Conservation (phyloP, 169 alveolate genomes). For the Plasmodium chabaudi region DNA sequence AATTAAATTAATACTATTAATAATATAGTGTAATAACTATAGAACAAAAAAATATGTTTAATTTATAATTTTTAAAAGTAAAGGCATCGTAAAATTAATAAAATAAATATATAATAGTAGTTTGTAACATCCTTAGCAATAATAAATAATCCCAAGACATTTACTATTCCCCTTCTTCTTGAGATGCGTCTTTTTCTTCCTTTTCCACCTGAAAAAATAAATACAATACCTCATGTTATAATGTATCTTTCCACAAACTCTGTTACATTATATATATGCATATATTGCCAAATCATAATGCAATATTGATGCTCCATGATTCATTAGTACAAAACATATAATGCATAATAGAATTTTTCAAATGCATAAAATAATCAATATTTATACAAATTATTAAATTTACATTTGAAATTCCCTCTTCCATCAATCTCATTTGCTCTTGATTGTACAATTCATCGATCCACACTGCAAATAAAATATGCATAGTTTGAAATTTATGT, state of each 20-base stretch:
- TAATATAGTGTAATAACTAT: no score
- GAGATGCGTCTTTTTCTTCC: constrained; percentile 21
- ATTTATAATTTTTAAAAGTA: no score
- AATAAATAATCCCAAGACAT: no score
- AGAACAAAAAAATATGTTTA: no score
- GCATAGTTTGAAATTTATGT: no score
- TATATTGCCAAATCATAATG: not conserved
- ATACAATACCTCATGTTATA: not conserved
- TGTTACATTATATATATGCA: not conserved
- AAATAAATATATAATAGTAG: no score
- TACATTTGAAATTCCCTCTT: constrained; percentile 66
- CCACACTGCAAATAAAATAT: constrained; percentile 65
- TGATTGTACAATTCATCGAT: constrained; percentile 73
- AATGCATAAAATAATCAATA: not conserved
- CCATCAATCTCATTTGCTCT: constrained; percentile 62
- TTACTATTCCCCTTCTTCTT: constrained; percentile 2
- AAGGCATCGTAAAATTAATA: no score
- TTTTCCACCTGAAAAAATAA: constrained; percentile 23
- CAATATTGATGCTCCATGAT: not conserved
- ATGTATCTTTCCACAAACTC: not conserved
- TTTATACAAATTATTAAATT: constrained; percentile 7
- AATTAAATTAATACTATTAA: no score
- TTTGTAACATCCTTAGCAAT: no score
- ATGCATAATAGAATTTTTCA: no score
- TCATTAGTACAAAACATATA: not conserved